phyloP scores from a whole-genome alignment of 164 flowering plant species.

The Litsea cubeba region DNA sequence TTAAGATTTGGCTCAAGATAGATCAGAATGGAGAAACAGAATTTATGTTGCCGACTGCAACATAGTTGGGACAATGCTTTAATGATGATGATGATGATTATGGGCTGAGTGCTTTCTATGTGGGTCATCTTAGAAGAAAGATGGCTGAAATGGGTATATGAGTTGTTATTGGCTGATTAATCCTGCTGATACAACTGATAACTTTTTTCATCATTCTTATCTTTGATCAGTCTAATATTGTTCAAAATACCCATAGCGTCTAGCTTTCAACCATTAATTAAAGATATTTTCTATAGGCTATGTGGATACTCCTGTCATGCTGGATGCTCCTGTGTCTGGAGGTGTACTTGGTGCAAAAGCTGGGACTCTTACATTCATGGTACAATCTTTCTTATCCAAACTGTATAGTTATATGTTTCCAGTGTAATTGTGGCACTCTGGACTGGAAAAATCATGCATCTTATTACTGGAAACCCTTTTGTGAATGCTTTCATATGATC shows the following conservation, averaged over 20 bases:
- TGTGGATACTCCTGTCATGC: constrained; percentile 47
- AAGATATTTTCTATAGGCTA: constrained; percentile 25
- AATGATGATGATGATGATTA: no score
- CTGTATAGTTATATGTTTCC: not conserved
- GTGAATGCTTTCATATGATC: not conserved
- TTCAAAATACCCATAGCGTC: not conserved
- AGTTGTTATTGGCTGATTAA: not conserved
- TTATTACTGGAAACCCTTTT: not conserved
- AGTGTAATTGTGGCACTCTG: not conserved
- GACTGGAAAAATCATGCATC: constrained; percentile 1
- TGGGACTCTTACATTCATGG: constrained; percentile 93
- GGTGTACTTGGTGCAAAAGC: constrained; percentile 91
- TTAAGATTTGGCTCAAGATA: no score
- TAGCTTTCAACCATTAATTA: constrained; percentile 2
- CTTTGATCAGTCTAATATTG: not conserved
- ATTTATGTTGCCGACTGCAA: no score
- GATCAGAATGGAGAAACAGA: no score
- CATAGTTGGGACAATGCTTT: no score
- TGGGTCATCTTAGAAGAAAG: not conserved
- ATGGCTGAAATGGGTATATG: not conserved
- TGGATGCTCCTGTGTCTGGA: constrained; percentile 99
- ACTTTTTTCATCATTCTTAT: not conserved
- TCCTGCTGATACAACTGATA: not conserved
- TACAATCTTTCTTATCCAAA: constrained; percentile 18
- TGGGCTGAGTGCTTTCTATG: not conserved